These are phyloP conservation scores for Phialophora expanda DNA, from an alignment of 2,329 filamentous ascomycete species.

Conservation along the genomic window DNA sequence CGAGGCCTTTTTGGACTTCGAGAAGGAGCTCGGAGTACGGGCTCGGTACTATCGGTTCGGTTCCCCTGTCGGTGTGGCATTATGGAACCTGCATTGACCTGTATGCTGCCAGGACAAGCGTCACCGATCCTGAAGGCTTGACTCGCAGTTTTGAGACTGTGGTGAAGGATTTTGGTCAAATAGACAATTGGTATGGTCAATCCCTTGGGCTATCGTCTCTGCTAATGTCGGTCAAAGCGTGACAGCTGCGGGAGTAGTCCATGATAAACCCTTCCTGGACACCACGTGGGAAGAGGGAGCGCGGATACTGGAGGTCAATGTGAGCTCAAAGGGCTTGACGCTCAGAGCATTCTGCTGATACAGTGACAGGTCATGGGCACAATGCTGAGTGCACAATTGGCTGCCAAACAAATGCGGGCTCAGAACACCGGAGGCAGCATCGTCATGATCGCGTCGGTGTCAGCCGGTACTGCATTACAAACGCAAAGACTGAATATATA, in stretches of 20 bases:
- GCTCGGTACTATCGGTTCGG: constrained; percentile 28
- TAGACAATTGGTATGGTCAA: constrained; percentile 31
- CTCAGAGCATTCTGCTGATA: constrained; percentile 49
- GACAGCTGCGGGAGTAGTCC: constrained; percentile 46
- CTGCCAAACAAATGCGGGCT: constrained; percentile 57
- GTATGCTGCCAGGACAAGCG: constrained; percentile 44
- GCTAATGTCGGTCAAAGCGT: constrained; percentile 15
- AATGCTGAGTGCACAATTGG: constrained; percentile 56
- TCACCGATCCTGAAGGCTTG: constrained; percentile 24
- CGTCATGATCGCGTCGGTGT: constrained; percentile 38
- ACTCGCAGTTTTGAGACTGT: constrained; percentile 20
- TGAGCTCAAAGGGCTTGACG: constrained; percentile 45
- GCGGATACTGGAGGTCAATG: constrained; percentile 52
- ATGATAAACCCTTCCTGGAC: constrained; percentile 54
- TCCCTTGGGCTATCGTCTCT: neutral
- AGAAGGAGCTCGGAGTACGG: constrained; percentile 19
- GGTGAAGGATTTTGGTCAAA: constrained; percentile 28
- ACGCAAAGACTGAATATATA: constrained; percentile 45
- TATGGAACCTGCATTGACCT: neutral
- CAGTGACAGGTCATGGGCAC: constrained; percentile 52
- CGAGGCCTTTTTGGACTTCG: constrained; percentile 22
- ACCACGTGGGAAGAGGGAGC: constrained; percentile 53
- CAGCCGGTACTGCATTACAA: constrained; percentile 22
- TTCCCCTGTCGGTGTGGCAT: neutral
- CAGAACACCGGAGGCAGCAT: constrained; percentile 50